A percentile compares a stretch with the other conserved stretches of the same genome.
Conservation (phyloP, 768 basidiomycete genomes). For the Pisolithus marmoratus region DNA sequence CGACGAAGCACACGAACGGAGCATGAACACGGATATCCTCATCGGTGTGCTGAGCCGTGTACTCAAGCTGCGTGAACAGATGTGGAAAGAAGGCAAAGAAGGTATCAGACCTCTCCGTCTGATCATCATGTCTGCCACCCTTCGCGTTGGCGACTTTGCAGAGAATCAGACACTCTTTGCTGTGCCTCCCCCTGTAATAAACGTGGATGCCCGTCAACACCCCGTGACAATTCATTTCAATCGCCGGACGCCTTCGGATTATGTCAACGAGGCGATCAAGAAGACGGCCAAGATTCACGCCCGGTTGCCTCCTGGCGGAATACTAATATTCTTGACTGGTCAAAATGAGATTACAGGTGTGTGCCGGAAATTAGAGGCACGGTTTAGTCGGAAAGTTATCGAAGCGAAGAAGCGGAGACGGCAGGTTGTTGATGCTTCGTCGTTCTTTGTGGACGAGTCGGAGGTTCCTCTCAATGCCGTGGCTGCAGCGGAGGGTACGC, state of each 20-base stretch:
- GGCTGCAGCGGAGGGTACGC: constrained; percentile 16
- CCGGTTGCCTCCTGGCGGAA: constrained; percentile 86
- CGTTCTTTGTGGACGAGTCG: constrained; percentile 23
- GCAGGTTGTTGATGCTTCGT: constrained; percentile 19
- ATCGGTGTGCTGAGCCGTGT: constrained; percentile 97
- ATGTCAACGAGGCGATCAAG: constrained; percentile 83
- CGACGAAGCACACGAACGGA: constrained; percentile 97
- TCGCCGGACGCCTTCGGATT: constrained; percentile 79
- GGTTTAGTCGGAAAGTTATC: constrained; percentile 64
- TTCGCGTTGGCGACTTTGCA: constrained; percentile 89
- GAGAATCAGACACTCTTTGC: constrained; percentile 80
- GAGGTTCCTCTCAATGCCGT: constrained; percentile 8
- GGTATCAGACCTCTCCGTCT: constrained; percentile 81
- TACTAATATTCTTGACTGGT: constrained; percentile 91
- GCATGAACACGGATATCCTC: constrained; percentile 96
- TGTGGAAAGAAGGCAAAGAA: constrained; percentile 79
- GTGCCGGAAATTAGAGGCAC: constrained; percentile 73
- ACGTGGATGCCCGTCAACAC: constrained; percentile 85
- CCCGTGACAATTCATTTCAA: constrained; percentile 95
- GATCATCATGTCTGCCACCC: constrained; percentile 98
- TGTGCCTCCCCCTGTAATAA: constrained; percentile 85
- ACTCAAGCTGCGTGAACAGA: constrained; percentile 78
- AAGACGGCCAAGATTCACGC: constrained; percentile 92
- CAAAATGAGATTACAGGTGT: constrained; percentile 91
- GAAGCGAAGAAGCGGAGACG: constrained; percentile 42